A percentile compares a stretch with the other conserved stretches of the same genome.
phyloP scores from a whole-genome alignment of 495 filamentous ascomycete genomes.

The Aspergillus cristatus region DNA sequence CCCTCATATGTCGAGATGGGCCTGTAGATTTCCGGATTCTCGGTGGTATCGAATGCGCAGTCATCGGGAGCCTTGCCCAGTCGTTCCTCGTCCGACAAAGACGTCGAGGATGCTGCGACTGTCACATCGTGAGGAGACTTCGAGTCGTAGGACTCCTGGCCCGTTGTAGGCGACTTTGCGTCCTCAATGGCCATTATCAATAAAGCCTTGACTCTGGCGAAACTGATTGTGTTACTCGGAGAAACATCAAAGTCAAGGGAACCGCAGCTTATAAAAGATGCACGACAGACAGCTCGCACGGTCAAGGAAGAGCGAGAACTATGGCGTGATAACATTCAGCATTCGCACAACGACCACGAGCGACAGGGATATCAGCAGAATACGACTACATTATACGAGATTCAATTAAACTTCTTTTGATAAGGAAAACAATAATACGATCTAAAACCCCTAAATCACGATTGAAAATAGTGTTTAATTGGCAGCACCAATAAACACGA shows the following conservation, averaged over 20 bases:
- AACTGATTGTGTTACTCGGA: not conserved
- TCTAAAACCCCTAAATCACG: no score
- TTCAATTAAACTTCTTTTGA: no score
- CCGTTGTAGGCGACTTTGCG: not conserved
- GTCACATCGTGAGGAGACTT: conserved; percentile 1
- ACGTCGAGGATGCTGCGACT: conserved; percentile 15
- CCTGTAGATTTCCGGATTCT: conserved; percentile 41
- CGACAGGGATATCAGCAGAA: no score
- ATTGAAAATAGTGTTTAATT: no score
- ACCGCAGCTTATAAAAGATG: not conserved
- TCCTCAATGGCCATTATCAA: not conserved
- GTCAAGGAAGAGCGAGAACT: no score
- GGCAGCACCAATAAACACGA: no score
- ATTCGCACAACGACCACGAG: no score
- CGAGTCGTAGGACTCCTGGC: not conserved
- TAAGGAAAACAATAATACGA: no score
- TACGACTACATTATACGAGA: no score
- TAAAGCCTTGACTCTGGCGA: not conserved
- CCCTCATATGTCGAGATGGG: conserved; percentile 59
- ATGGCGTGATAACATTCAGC: no score
- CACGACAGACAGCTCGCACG: no score
- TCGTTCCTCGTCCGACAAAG: conserved; percentile 10
- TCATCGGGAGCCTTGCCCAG: conserved; percentile 12
- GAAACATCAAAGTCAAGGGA: not conserved
- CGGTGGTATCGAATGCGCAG: conserved; percentile 30